Evolutionary conservation across 768 basidiomycete species (phyloP), one percentile per base, ranked within the genome.

Genomic region (Zangia roseola): DNA sequence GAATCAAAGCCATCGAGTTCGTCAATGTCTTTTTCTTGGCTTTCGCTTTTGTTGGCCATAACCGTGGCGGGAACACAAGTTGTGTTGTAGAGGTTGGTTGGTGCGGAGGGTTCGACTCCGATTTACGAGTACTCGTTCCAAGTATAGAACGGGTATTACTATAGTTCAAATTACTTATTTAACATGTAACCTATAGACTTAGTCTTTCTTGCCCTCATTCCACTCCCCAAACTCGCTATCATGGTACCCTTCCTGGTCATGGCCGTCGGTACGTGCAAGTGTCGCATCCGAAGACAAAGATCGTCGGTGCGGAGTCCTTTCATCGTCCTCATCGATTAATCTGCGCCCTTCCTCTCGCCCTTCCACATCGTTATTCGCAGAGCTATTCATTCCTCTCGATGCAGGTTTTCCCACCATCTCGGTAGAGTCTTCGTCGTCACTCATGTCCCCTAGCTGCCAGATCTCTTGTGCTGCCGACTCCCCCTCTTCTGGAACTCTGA

Each of bases 391-490:
- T 26, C 60, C 58, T 41, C 46, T 55, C 36, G 37, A 47, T 8
- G 21, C 38, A 50, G 59, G 63, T 42, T 64, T 66, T 45, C 55
- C 53, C 13, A 66, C 72, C 50, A 74, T 68, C 43, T 75, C 74
- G 41, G 76, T 10, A 71, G 19, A 70, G 10, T 77, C 80, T 19
- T 88, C 86, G 5, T 82, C 82, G 42, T 88, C 88, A 47, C 84
- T 86, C 20, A 72, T 80, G 23, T 87, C 81, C 2, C 90, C 87
- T 2, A 92, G 74, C 39, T 84, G 77, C 89, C 90, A 92, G 34
- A 84, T 57, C 16, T 72, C 75, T 21, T 43, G 52, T 0, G 39
- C 31, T 20, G 38, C 47, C 7, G 77, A 71, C 23, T 71, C 70
- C 2, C 70, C 75, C 35, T 73, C 75, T 17, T 62, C 69, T 36